Percentiles rank a stretch among this genome's conserved stretches.
Conservation (phyloP, 306 rosid genomes). For the Mimosa bimucronata region DNA sequence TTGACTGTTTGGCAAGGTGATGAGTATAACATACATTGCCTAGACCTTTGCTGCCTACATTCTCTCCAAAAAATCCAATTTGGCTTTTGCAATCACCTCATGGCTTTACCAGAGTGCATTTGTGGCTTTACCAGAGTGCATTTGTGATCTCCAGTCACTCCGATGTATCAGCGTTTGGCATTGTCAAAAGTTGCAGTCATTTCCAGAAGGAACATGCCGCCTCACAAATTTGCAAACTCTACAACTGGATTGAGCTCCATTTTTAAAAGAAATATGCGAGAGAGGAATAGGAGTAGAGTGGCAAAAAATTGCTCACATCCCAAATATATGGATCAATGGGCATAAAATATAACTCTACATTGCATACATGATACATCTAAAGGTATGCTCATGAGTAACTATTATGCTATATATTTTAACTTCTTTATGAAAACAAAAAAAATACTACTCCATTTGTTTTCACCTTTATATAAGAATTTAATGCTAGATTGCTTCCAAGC, state of each 20-base stretch:
- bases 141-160: background rate
- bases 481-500: too few species aligned
- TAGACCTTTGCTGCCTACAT: background rate
- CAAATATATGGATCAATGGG: background rate
- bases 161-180: rapidly evolving
- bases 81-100: background rate
- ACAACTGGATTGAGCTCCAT: rapidly evolving
- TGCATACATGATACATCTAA: too few species aligned
- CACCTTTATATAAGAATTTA: too few species aligned
- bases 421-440: too few species aligned
- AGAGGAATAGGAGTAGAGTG: background rate
- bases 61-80: background rate
- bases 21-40: background rate
- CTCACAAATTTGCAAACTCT: background rate
- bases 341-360: background rate
- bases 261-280: background rate
- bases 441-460: too few species aligned
- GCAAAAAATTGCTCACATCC: background rate
- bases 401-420: too few species aligned
- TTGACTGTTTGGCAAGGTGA: background rate
- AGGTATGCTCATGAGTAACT: too few species aligned
- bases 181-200: background rate
- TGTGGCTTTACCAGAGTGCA: too few species aligned
- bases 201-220: background rate
- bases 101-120: background rate